Conservation (phyloP, 805 yeast genomes). For the Candida piceae region DNA sequence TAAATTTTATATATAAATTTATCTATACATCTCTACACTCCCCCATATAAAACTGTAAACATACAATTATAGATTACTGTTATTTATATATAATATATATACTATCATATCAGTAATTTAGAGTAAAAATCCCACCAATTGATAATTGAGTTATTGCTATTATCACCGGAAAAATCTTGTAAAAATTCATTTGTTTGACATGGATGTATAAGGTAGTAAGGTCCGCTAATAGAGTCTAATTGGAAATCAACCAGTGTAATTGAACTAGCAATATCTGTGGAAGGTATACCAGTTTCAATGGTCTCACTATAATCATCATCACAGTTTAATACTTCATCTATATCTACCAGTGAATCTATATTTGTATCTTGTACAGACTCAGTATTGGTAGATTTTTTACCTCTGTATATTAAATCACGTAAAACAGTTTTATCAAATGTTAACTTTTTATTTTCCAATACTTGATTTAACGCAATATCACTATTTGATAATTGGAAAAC, state of each 20-base stretch:
- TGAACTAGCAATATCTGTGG: neutral
- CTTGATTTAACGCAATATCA: no score
- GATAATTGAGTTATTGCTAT: constrained; percentile 11
- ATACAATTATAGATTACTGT: no score
- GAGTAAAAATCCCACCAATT: constrained; percentile 27
- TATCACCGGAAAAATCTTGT: constrained; percentile 14
- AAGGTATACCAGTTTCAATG: neutral
- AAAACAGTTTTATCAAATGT: constrained; percentile 7
- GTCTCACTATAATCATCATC: neutral
- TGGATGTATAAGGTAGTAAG: constrained; percentile 34
- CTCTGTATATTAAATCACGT: constrained; percentile 2
- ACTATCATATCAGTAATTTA: constrained; percentile 3
- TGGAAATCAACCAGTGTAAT: constrained; percentile 10
- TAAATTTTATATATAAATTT: no score
- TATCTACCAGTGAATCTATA: no score
- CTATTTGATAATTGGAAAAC: constrained; percentile 3
- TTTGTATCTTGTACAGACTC: no score
- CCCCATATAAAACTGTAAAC: no score
- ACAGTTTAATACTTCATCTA: neutral
- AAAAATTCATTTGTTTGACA: constrained; percentile 33
- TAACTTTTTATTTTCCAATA: constrained; percentile 8
- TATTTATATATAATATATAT: no score
- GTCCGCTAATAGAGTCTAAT: constrained; percentile 2
- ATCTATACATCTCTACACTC: no score
- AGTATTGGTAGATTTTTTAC: neutral